These are phyloP conservation scores for Cyclotella baltica DNA, from an alignment of 108 stramenopile species.

Conservation along the genomic window DNA sequence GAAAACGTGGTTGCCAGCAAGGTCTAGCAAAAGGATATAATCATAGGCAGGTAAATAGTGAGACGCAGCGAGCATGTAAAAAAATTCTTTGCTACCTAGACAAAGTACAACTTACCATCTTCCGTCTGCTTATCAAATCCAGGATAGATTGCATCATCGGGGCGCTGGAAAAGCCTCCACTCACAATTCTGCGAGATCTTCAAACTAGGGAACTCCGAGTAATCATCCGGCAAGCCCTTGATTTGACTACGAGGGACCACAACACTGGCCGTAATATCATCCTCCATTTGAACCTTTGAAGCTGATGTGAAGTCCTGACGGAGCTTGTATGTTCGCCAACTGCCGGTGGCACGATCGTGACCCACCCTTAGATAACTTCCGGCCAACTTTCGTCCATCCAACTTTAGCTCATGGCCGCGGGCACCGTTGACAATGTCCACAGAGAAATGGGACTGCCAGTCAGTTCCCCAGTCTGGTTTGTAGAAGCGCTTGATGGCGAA, in stretches of 20 bases:
- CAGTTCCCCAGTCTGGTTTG: slow-evolving; percentile 52
- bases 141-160: slow-evolving; percentile 64
- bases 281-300: slow-evolving; percentile 71
- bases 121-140: slow-evolving; percentile 69
- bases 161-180: slow-evolving; percentile 68
- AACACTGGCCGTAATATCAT: slow-evolving; percentile 67
- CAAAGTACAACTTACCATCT: slow-evolving; percentile 6
- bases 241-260: slow-evolving; percentile 63
- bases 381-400: slow-evolving; percentile 56
- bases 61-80: not conserved
- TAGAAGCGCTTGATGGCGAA: slow-evolving; percentile 69
- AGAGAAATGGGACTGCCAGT: slow-evolving; percentile 57
- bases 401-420: slow-evolving; percentile 62
- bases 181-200: slow-evolving; percentile 66
- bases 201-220: slow-evolving; percentile 49
- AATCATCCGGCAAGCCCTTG: slow-evolving; percentile 51
- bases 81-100: not conserved
- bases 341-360: slow-evolving; percentile 39
- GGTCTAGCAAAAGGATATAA: slow-evolving; percentile 15
- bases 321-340: slow-evolving; percentile 65
- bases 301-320: slow-evolving; percentile 64
- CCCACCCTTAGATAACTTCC: slow-evolving; percentile 65
- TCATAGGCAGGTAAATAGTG: not conserved
- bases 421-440: slow-evolving; percentile 66
- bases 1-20: slow-evolving; percentile 52